Conservation (phyloP, 75 land plant genomes). For the Cryptomeria japonica region DNA sequence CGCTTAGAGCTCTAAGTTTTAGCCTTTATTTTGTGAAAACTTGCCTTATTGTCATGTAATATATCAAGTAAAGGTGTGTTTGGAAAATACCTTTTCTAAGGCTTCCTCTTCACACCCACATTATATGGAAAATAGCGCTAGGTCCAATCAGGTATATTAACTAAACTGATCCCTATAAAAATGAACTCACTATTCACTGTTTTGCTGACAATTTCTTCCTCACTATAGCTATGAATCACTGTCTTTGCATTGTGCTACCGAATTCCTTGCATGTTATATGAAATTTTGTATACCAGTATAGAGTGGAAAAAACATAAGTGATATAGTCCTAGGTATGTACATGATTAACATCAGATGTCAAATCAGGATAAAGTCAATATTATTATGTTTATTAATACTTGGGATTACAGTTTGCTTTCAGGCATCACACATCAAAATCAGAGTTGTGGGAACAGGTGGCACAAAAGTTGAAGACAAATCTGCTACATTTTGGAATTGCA, state of each 20-base stretch:
- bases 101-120: no score
- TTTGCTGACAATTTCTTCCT: neutral
- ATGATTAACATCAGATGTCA: neutral
- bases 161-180: neutral
- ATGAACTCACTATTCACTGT: neutral
- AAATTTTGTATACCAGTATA: neutral
- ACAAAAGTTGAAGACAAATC: neutral
- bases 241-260: neutral
- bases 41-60: no score
- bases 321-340: neutral
- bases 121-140: neutral
- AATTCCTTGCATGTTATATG: neutral
- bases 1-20: no score
- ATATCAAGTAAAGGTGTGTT: no score
- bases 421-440: neutral
- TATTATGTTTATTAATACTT: neutral
- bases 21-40: no score
- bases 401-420: neutral
- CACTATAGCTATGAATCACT: neutral
- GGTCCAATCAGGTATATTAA: neutral
- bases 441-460: neutral
- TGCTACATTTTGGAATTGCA: neutral
- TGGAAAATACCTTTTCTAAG: no score
- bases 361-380: neutral
- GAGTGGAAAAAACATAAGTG: neutral